Evolutionary conservation across 768 basidiomycete species (phyloP), one percentile per base, ranked within the genome.

Genomic region (Cystobasidium ongulense): DNA sequence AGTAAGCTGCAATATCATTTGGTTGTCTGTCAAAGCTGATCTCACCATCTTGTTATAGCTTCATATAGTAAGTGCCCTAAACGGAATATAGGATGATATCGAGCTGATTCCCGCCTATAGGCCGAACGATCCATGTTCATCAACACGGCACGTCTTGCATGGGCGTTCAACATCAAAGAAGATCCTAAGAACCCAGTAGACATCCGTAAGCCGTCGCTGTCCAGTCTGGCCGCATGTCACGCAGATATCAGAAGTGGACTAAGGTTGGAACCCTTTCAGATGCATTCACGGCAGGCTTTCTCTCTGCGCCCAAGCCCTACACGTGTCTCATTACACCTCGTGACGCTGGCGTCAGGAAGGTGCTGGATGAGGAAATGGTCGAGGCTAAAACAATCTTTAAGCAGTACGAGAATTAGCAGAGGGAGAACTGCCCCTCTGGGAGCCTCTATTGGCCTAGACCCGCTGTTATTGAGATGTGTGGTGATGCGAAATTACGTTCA

Each of bases 61-160:
- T n/a, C n/a, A n/a, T n/a, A n/a, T n/a, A n/a, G n/a, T n/a, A n/a
- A n/a, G n/a, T n/a, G n/a, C n/a, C n/a, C n/a, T n/a, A n/a, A n/a
- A n/a, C n/a, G n/a, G n/a, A n/a, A n/a, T n/a, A n/a, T n/a, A n/a
- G n/a, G n/a, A n/a, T n/a, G n/a, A n/a, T n/a, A n/a, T n/a, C n/a
- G n/a, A n/a, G n/a, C n/a, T n/a, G n/a, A n/a, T n/a, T n/a, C n/a
- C n/a, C n/a, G n/a, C n/a, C n/a, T n/a, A 11, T 50, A 61, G 59
- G n/a, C n/a, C 18, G 59, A 61, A 61, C 31, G 59, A 10, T 61
- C 59, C 3, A 61, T 61, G 59, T 61, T 61, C 59, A 61, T 61
- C 59, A 61, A 61, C 59, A 61, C 27, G 13, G 59, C 59, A 4
- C 59, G 59, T 17, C 11, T 61, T 17, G 59, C 59, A 3, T 61